Base-by-base conservation (phyloP, 2,329 filamentous ascomycete genomes). In the Monosporascus sp. region DNA sequence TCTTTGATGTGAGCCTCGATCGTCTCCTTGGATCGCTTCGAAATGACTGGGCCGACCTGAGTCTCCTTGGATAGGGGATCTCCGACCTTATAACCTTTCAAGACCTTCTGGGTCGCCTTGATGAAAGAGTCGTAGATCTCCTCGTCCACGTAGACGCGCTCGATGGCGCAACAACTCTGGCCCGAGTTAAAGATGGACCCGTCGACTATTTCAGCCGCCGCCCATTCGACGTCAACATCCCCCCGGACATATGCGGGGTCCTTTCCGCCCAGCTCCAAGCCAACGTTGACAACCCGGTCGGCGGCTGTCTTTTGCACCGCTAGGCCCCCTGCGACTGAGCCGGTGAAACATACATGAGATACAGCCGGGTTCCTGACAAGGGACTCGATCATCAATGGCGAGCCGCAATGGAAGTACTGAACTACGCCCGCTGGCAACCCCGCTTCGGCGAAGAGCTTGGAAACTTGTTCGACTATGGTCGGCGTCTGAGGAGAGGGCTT, bases 101-200 rank as follows among this genome's bases (percentile, higher is more conserved):
- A 80, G 7, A 96, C 90, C 53, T 87, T 85, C 70, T 94, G 89
- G 14, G 90, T 79, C 5, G 88, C 89, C 50, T 83, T 77, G 50
- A 97, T 79, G 64, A 97, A 97, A 14, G 82, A 74, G 64, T 96
- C 90, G 69, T 97, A 85, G 49, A 97, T 83, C 62, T 82, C 85
- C 66, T 89, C 87, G 64, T 94, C 85, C 5, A 97, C 92, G 65
- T 97, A 97, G 20, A 97, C 84, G 36, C 93, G 81, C 74, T 97
- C 93, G 51, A 97, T 79, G 24, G 90, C 89, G 73, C 93, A 97
- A 77, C 93, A 97, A 69, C 90, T 96, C 76, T 97, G 93, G n/a
- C 93, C 93, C 50, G 92, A 96, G 75, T 97, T 97, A 79, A 97
- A 97, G 53, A 97, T 78, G n/a, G 91, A 87, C 20, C 93, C 93